phyloP scores from a whole-genome alignment of 1,284 basidiomycete species.

The Blastosporella zonata region DNA sequence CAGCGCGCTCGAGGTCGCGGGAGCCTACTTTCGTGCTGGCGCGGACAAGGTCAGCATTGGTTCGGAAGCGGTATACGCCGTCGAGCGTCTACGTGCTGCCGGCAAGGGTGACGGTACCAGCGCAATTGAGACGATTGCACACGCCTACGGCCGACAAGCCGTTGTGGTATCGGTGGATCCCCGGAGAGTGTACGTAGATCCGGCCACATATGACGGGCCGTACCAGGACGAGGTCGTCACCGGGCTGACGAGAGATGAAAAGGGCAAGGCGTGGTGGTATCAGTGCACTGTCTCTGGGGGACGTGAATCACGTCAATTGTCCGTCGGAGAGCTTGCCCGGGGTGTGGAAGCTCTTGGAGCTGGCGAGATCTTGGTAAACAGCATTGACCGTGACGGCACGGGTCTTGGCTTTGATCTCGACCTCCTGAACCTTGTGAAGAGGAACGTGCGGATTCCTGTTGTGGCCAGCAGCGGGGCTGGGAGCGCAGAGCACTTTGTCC shows the following conservation, averaged over 20 bases:
- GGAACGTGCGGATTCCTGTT: conserved; percentile 84
- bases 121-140: conserved; percentile 92
- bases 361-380: conserved; percentile 94
- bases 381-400: conserved; percentile 95
- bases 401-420: conserved; percentile 92
- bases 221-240: conserved; percentile 67
- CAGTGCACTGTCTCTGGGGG: conserved; percentile 97
- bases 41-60: conserved; percentile 99
- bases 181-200: conserved; percentile 81
- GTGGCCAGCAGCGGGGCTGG: conserved; percentile 96
- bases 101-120: conserved; percentile 68
- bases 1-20: conserved; percentile 91
- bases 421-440: conserved; percentile 76
- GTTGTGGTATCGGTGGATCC: conserved; percentile 99
- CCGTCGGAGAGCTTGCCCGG: conserved; percentile 87
- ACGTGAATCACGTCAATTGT: conserved; percentile 84
- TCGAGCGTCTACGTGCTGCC: conserved; percentile 73
- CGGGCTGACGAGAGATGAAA: conserved; percentile 52
- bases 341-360: conserved; percentile 91
- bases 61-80: conserved; percentile 91
- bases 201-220: conserved; percentile 63
- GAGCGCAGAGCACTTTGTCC: conserved; percentile 75
- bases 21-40: conserved; percentile 94
- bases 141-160: conserved; percentile 92
- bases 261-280: conserved; percentile 95